These are phyloP conservation scores for Rubia yunnanensis DNA, from an alignment of 257 asterid species.

Conservation along the genomic window DNA sequence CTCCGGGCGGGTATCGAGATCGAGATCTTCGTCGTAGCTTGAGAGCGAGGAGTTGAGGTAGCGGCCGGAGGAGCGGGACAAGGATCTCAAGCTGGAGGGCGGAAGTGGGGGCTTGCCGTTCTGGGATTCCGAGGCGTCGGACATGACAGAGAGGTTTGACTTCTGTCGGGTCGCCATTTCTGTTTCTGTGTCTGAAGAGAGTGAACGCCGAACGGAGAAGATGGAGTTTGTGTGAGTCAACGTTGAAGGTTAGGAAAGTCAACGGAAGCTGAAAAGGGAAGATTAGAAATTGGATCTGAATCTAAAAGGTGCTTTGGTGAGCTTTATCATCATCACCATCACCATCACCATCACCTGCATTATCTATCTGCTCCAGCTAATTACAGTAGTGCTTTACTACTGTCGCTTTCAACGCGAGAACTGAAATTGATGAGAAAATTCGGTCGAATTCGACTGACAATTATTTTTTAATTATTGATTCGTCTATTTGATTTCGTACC, in stretches of 20 bases:
- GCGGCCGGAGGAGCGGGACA: conserved; percentile 57
- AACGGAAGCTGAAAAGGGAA: no score
- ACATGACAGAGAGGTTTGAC: conserved; percentile 46
- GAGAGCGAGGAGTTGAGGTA: conserved; percentile 28
- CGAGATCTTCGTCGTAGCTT: conserved; percentile 35
- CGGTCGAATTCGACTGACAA: no score
- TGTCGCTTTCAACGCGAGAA: no score
- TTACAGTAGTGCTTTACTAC: no score
- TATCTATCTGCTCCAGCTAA: no score
- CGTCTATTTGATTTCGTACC: no score
- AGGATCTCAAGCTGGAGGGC: conserved; percentile 17
- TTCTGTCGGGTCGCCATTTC: conserved; percentile 23
- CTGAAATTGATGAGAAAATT: no score
- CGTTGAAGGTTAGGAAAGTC: not conserved
- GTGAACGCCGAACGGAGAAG: not conserved
- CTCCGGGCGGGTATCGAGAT: not conserved
- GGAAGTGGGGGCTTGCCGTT: conserved; percentile 48
- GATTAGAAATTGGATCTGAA: no score
- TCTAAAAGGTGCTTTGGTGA: no score
- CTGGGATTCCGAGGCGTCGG: conserved; percentile 40
- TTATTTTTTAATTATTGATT: no score
- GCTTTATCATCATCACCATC: no score
- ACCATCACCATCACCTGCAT: no score
- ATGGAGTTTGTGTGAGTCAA: not conserved
- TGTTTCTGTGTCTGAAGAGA: not conserved